Conservation (phyloP, 1,284 basidiomycete genomes). For the Cutaneotrichosporon sp. region DNA sequence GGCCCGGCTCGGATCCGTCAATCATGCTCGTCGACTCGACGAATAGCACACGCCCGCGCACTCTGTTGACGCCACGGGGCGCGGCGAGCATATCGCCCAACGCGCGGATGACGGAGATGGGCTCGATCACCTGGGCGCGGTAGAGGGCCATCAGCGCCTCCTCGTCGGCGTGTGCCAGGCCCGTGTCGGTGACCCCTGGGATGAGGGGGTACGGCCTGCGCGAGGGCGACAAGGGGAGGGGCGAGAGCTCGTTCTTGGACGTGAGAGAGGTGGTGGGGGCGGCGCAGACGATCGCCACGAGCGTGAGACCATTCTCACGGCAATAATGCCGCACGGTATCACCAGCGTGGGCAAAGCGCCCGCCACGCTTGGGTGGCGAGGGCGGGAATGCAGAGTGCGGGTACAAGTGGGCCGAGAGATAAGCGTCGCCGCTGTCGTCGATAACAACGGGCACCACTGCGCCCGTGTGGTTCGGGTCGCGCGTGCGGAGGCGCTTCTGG, state of each 20-base stretch:
- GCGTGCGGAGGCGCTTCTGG: conserved; percentile 39
- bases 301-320: conserved; percentile 35
- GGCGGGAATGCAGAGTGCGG: conserved; percentile 15
- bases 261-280: conserved; percentile 9
- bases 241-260: conserved; percentile 1
- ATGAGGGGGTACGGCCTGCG: conserved; percentile 5
- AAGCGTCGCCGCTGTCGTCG: conserved; percentile 35
- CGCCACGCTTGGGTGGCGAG: conserved; percentile 21
- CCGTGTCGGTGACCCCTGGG: conserved; percentile 14
- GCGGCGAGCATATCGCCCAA: conserved; percentile 37
- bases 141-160: conserved; percentile 38
- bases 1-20: conserved; percentile 17
- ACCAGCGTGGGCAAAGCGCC: conserved; percentile 41
- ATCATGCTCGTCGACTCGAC: conserved; percentile 40
- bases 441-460: conserved; percentile 46
- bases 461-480: conserved; percentile 38
- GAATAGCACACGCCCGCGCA: conserved; percentile 38
- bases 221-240: conserved; percentile 4
- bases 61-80: conserved; percentile 12
- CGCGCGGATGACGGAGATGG: conserved; percentile 39
- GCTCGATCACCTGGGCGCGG: conserved; percentile 42
- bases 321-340: conserved; percentile 49
- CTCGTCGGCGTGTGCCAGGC: conserved; percentile 36
- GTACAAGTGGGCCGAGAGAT: conserved; percentile 12
- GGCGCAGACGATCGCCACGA: conserved; percentile 41